Evolutionary conservation across 1,284 basidiomycete species (phyloP), one percentile per base, ranked within the genome.

Genomic region (Trametes polyzona): DNA sequence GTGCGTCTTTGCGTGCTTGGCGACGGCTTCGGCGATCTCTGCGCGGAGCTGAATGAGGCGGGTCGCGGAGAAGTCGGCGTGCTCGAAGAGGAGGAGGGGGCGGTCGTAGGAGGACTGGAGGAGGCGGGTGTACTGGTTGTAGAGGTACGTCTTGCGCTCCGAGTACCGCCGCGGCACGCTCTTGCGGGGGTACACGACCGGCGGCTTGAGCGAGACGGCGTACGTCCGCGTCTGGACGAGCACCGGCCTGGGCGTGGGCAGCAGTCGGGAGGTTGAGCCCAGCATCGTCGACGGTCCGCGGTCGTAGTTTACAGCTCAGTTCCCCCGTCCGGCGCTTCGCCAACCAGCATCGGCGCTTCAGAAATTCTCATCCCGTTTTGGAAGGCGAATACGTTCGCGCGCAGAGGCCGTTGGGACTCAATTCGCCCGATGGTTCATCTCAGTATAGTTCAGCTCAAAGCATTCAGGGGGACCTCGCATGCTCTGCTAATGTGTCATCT

Each of bases 101-200:
- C 82, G 77, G 27, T 75, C 67, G 26, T 72, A 65, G 71, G 79
- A 82, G 48, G 76, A 73, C 54, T 82, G 71, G 63, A 93, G 79
- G 58, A 91, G 81, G 60, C 76, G 78, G 53, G 80, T 78, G 78
- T 92, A 92, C 72, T 87, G 86, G 77, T 84, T 80, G 74, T 85
- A 89, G 71, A 91, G 87, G 72, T 83, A 84, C 0, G 85, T 79
- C 71, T 93, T 93, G 70, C 87, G 87, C 70, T 84, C 83, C 54
- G 77, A 79, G 69, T 88, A 93, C 58, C 80, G 76, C 47, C 90
- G 88, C 2, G 83, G 82, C 16, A 71, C 71, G 41, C 75, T 74
- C 65, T 83, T 86, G 16, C 81, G 72, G 6, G 79, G 76, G 51
- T 83, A 80, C 21, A 77, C 69, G 55, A 79, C 74, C 23, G 86